Evolutionary conservation across 1,139 yeast genomes (phyloP).

Genomic region (Lodderomyces margitis): DNA sequence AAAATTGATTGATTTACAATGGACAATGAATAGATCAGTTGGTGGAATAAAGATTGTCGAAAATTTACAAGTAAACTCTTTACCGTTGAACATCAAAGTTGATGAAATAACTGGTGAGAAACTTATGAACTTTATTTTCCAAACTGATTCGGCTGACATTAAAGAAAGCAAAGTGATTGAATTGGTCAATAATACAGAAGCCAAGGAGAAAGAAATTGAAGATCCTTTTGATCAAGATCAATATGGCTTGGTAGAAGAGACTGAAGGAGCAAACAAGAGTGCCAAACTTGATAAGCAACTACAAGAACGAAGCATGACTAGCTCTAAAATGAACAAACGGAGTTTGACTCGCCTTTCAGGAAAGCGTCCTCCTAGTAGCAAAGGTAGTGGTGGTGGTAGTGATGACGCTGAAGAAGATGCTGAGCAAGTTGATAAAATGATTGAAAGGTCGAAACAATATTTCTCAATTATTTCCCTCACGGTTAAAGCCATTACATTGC

Average conservation of each 20-base stretch:
- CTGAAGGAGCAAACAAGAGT: conserved; percentile 16
- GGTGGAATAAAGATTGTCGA: conserved; percentile 69
- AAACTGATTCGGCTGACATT: conserved; percentile 32
- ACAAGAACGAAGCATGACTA: conserved; percentile 7
- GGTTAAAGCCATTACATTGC: conserved; percentile 46
- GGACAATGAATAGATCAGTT: conserved; percentile 66
- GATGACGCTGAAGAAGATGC: conserved; percentile 14
- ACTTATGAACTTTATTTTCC: conserved; percentile 55
- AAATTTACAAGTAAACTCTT: conserved; percentile 48
- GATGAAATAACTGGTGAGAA: conserved; percentile 63
- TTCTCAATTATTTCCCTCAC: conserved; percentile 52
- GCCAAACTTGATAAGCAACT: conserved; percentile 8
- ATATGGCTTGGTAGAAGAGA: conserved; percentile 17
- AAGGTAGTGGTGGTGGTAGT: not conserved
- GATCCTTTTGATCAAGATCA: conserved; percentile 10
- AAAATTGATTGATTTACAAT: conserved; percentile 44
- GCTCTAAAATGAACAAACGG: conserved; percentile 6
- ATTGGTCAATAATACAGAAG: conserved; percentile 10
- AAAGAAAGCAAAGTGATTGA: conserved; percentile 31
- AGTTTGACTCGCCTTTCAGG: conserved; percentile 5
- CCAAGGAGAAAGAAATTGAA: conserved; percentile 14
- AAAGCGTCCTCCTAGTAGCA: not conserved
- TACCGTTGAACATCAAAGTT: conserved; percentile 55
- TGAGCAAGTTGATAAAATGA: conserved; percentile 53
- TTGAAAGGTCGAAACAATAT: conserved; percentile 56